Conservation (phyloP, 2,329 filamentous ascomycete genomes). For the Dactylonectria estremocensis region DNA sequence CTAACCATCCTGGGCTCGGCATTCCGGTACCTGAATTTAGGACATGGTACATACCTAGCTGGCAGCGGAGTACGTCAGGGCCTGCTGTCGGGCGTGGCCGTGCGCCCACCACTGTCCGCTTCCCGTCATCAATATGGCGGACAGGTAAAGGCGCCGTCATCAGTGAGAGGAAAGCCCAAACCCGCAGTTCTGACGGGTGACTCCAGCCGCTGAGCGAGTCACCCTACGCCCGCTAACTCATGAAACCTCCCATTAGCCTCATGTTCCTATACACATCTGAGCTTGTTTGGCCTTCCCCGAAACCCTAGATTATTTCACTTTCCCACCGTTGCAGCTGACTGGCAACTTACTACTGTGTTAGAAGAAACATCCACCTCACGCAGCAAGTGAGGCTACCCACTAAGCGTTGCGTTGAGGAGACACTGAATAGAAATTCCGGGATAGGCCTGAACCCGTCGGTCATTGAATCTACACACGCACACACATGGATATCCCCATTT, state of each 20-base stretch:
- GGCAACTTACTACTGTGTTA: neutral
- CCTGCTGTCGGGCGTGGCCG: neutral
- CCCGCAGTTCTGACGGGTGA: neutral
- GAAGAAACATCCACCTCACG: neutral
- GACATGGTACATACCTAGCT: neutral
- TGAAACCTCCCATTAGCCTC: neutral
- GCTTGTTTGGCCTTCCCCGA: conserved; percentile 6
- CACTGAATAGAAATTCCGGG: too few species aligned
- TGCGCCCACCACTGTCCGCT: conserved; percentile 3
- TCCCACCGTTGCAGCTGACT: neutral
- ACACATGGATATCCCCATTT: too few species aligned
- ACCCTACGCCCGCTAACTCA: neutral
- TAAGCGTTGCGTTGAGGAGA: neutral
- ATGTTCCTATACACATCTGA: neutral
- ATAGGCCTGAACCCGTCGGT: too few species aligned
- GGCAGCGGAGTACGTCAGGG: neutral
- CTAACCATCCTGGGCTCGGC: neutral
- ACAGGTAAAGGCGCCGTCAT: neutral
- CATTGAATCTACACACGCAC: too few species aligned
- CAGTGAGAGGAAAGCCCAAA: neutral
- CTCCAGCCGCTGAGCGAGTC: neutral
- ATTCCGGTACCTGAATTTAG: neutral
- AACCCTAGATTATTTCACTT: conserved; percentile 19
- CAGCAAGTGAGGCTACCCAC: neutral
- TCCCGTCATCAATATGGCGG: neutral